Evolutionary conservation across 2,329 filamentous ascomycete genomes (phyloP).

Genomic region (Boeremia lycopersici): DNA sequence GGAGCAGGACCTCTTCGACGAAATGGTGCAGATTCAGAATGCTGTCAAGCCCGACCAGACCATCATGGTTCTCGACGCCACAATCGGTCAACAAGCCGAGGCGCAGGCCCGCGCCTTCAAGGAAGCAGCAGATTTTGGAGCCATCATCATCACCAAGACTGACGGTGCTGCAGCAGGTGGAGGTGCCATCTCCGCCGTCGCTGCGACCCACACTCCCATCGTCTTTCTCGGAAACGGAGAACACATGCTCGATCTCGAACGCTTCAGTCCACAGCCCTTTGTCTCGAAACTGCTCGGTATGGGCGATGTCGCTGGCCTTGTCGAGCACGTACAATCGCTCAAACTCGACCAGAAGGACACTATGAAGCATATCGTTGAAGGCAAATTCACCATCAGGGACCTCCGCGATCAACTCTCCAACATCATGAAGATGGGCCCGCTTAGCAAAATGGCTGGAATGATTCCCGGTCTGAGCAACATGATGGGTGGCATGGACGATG

Average conservation of each 20-base stretch:
- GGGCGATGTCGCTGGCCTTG: slow-evolving; percentile 93
- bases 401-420: slow-evolving; percentile 94
- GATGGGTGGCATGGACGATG: slow-evolving; percentile 96
- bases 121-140: slow-evolving; percentile 93
- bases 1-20: slow-evolving; percentile 91
- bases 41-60: slow-evolving; percentile 94
- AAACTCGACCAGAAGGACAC: slow-evolving; percentile 98
- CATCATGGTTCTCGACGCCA: slow-evolving; percentile 96
- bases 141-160: slow-evolving; percentile 98
- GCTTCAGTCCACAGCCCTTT: slow-evolving; percentile 91
- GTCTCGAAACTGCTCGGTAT: slow-evolving; percentile 93
- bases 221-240: slow-evolving; percentile 98
- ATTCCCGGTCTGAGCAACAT: slow-evolving; percentile 92
- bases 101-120: slow-evolving; percentile 96
- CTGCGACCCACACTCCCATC: slow-evolving; percentile 94
- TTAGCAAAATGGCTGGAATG: slow-evolving; percentile 98
- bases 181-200: slow-evolving; percentile 96
- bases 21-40: slow-evolving; percentile 95
- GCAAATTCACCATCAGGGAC: slow-evolving; percentile 94
- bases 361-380: slow-evolving; percentile 97
- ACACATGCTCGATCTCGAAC: slow-evolving; percentile 93
- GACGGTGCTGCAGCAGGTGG: slow-evolving; percentile 94
- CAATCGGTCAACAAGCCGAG: slow-evolving; percentile 95
- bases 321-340: slow-evolving; percentile 94
- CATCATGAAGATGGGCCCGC: slow-evolving; percentile 99